Evolutionary conservation across 2,329 filamentous ascomycete genomes (phyloP).

Genomic region (Cladosporium sp.): DNA sequence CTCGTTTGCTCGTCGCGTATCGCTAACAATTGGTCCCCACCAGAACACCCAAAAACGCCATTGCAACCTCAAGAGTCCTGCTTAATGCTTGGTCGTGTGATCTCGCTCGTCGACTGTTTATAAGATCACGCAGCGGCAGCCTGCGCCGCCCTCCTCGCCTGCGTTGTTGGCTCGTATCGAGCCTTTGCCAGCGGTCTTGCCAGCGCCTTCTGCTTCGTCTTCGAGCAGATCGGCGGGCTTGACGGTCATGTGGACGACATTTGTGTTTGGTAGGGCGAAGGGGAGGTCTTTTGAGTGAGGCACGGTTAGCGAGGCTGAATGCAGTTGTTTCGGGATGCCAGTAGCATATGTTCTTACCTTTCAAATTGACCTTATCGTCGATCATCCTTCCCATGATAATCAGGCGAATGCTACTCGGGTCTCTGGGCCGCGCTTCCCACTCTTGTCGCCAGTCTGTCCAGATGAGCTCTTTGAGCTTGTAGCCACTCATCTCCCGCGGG

Average conservation of each 20-base stretch:
- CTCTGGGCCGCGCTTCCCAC: slow-evolving; percentile 82
- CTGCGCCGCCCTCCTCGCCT: slow-evolving; percentile 53
- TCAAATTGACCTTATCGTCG: slow-evolving; percentile 80
- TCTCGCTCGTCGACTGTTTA: slow-evolving; percentile 28
- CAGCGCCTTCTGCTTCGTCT: slow-evolving; percentile 67
- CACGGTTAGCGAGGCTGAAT: not conserved
- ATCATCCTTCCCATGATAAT: slow-evolving; percentile 89
- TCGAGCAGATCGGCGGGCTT: slow-evolving; percentile 79
- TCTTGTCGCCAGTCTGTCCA: slow-evolving; percentile 82
- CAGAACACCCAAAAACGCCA: too few relatives aligned
- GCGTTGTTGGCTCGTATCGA: slow-evolving; percentile 38
- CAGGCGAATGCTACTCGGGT: slow-evolving; percentile 81
- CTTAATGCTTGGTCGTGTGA: too few relatives aligned
- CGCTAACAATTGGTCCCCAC: too few relatives aligned
- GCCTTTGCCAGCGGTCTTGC: slow-evolving; percentile 63
- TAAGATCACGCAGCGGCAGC: slow-evolving; percentile 63
- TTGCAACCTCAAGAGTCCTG: too few relatives aligned
- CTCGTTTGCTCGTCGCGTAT: too few relatives aligned
- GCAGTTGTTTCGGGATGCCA: not conserved
- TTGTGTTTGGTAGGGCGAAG: slow-evolving; percentile 68
- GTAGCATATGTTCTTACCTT: slow-evolving; percentile 54
- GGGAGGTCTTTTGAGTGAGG: slow-evolving; percentile 60
- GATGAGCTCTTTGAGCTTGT: slow-evolving; percentile 91
- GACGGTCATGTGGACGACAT: slow-evolving; percentile 93
- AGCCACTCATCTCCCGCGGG: slow-evolving; percentile 85